Conservation (phyloP, 257 asterid species). For the Hygrophila difformis region DNA sequence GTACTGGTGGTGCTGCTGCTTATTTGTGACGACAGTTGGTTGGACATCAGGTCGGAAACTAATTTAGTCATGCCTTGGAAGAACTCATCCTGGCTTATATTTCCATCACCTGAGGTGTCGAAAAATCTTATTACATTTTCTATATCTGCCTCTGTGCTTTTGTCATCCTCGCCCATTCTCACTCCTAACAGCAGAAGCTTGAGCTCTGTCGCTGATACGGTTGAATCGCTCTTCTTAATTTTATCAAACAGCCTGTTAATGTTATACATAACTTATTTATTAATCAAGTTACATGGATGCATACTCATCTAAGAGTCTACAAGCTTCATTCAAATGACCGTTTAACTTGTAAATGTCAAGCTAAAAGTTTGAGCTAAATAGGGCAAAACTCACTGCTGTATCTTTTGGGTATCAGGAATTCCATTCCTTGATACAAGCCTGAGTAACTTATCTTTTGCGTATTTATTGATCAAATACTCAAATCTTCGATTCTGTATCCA, state of each 20-base stretch:
- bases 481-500: conserved; percentile 47
- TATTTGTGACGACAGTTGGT: conserved; percentile 14
- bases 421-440: conserved; percentile 38
- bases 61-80: conserved; percentile 31
- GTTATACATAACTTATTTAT: no score
- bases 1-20: no score
- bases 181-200: conserved; percentile 46
- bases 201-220: conserved; percentile 41
- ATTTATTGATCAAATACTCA: conserved; percentile 40
- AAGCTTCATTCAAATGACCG: no score
- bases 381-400: conserved; percentile 25
- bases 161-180: conserved; percentile 28
- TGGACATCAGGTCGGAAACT: conserved; percentile 20
- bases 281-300: no score
- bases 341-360: no score
- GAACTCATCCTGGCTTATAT: conserved; percentile 34
- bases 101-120: conserved; percentile 36
- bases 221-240: conserved; percentile 26
- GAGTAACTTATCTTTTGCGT: conserved; percentile 42
- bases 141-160: conserved; percentile 23
- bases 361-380: no score
- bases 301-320: no score
- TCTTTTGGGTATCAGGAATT: conserved; percentile 31
- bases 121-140: conserved; percentile 31
- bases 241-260: conserved; percentile 28